A percentile compares a stretch with the other conserved stretches of the same genome.
Evolutionary conservation across 768 basidiomycete genomes (phyloP).

Genomic region (Pholiota microspora): DNA sequence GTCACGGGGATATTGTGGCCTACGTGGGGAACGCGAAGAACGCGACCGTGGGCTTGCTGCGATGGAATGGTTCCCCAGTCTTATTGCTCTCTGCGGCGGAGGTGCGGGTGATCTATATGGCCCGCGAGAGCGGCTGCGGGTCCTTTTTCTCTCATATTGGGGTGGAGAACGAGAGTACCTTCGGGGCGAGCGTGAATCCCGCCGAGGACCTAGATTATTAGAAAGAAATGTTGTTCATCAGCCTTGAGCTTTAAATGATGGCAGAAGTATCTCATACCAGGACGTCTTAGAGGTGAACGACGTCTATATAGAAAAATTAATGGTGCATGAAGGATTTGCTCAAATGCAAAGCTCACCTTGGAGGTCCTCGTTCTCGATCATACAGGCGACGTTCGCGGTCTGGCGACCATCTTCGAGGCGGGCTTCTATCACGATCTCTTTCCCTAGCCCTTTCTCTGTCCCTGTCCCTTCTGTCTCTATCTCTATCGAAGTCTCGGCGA

Average conservation of each 20-base stretch:
- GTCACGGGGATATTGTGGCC: constrained; percentile 17
- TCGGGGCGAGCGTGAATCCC: constrained; percentile 27
- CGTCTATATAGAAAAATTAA: constrained; percentile 8
- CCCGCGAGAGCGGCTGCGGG: constrained; percentile 24
- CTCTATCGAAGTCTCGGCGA: constrained; percentile 15
- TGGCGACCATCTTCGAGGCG: constrained; percentile 20
- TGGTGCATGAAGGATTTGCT: neutral
- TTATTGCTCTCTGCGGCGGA: constrained; percentile 19
- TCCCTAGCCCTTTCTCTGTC: constrained; percentile 20
- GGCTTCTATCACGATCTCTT: constrained; percentile 20
- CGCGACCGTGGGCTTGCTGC: constrained; percentile 21
- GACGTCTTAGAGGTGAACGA: constrained; percentile 10
- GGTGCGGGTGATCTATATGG: constrained; percentile 21
- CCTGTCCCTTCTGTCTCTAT: constrained; percentile 6
- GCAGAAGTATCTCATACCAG: constrained; percentile 4
- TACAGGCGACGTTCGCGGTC: constrained; percentile 21
- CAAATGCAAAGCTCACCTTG: constrained; percentile 16
- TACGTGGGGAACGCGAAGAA: constrained; percentile 21
- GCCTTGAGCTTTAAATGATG: neutral
- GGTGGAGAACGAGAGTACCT: constrained; percentile 18
- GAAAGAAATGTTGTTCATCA: neutral
- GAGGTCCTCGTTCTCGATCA: constrained; percentile 23
- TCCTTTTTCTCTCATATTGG: constrained; percentile 16
- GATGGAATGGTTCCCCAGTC: constrained; percentile 29
- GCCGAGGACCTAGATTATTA: constrained; percentile 9